Base-by-base conservation (phyloP, 805 yeast species). In the Candida ficus region DNA sequence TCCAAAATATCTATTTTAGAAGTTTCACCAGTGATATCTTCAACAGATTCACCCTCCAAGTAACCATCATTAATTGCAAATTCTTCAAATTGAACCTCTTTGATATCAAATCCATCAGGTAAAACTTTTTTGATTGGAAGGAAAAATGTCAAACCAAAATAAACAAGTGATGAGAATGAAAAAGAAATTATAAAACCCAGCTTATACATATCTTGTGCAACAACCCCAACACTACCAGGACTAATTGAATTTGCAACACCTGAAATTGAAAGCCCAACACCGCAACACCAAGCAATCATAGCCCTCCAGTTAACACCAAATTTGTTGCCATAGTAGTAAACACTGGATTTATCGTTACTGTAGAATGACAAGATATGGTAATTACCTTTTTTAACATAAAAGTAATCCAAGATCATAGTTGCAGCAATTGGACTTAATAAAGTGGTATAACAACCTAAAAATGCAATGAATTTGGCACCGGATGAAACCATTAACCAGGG, bases 281-380 rank as follows among this genome's bases (percentile, higher is more conserved):
- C 38, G 20, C 38, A 35, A 14, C 17, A 6, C 38, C 38, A 35
- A 6, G 38, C 38, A 10, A 21, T 25, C 31, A 35, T 27, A 10
- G 38, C 25, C 28, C 38, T 35, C 38, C 38, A 35, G 19, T 35
- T 35, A 19, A 28, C 32, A 35, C 38, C 38, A 35, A 9, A 28
- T 28, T 28, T 35, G 19, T 28, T 27, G 10, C 27, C 38, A 28
- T 28, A 35, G 32, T 32, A 35, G 9, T 16, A 28, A 7, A 20
- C 8, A 19, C 32, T 16, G 14, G 38, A 35, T 28, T 20, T 35
- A 14, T 35, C 26, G 14, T 35, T 21, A 27, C 25, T 20, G 13
- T 35, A 35, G 10, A 35, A 35, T 6, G 32, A 28, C 20, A 20
- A 11, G 11, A 18, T 28, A 14, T 35, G 27, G 12, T 35, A 35